Evolutionary conservation across 352 stramenopile species (phyloP).

Genomic region (Phytophthora aleatoria): DNA sequence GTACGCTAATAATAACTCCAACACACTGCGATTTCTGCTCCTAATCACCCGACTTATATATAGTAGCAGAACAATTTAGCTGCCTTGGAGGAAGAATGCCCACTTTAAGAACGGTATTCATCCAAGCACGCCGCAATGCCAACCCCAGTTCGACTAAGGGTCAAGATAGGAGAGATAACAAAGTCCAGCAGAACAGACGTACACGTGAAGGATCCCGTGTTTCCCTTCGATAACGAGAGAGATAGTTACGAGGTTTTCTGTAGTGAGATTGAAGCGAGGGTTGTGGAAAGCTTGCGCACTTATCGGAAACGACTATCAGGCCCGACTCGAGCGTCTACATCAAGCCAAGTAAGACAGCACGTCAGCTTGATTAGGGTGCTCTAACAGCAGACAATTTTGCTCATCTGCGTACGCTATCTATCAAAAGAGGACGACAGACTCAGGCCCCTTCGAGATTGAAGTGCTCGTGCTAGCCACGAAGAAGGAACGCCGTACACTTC

Average conservation of each 20-base stretch:
- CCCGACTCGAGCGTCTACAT: not conserved
- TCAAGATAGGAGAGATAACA: no score
- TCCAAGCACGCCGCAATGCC: not conserved
- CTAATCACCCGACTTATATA: no score
- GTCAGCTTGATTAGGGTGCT: not conserved
- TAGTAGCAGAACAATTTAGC: no score
- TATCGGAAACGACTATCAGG: not conserved
- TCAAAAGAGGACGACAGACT: not conserved
- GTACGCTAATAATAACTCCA: no score
- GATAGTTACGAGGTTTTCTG: not conserved
- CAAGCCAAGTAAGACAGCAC: not conserved
- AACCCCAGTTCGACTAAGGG: no score
- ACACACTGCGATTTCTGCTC: no score
- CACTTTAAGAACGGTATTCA: not conserved
- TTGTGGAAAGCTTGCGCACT: not conserved
- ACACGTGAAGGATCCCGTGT: no score
- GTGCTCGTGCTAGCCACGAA: not conserved
- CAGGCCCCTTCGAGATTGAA: not conserved
- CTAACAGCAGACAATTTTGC: not conserved
- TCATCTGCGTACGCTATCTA: not conserved
- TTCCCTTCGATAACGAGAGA: not conserved
- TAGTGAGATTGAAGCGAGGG: not conserved
- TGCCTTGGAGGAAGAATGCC: not conserved
- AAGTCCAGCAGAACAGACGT: no score
- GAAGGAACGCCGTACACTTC: not conserved